Conservation (phyloP, 768 basidiomycete species). For the Leccinum longicurvipes region DNA sequence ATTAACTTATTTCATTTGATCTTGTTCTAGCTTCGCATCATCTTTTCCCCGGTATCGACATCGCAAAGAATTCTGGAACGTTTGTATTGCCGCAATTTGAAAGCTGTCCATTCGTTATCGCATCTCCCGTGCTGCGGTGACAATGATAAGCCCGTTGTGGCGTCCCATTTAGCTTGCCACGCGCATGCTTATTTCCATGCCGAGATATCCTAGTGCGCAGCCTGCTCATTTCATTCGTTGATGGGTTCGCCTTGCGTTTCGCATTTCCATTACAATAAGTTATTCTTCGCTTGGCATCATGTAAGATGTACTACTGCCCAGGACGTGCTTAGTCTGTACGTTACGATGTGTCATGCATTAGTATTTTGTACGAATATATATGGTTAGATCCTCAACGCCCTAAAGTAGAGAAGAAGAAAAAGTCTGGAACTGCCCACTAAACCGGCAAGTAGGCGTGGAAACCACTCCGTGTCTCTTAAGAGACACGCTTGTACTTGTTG, state of each 20-base stretch:
- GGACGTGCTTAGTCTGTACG: constrained; percentile 1
- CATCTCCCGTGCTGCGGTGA: background rate
- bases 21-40: background rate
- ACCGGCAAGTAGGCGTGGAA: constrained; percentile 9
- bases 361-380: constrained; percentile 17
- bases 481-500: constrained; percentile 33
- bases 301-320: constrained; percentile 1
- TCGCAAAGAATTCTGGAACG: constrained; percentile 7
- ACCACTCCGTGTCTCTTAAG: constrained; percentile 5
- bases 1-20: constrained; percentile 38
- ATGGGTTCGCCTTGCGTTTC: constrained; percentile 4
- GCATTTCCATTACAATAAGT: constrained; percentile 2
- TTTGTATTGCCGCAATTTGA: too few relatives aligned
- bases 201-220: constrained; percentile 24
- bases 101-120: constrained; percentile 7
- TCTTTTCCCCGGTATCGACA: background rate
- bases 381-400: background rate
- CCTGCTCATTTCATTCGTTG: constrained; percentile 10
- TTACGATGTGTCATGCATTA: constrained; percentile 19
- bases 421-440: background rate
- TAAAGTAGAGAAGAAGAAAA: constrained; percentile 1
- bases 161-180: constrained; percentile 1
- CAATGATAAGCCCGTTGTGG: background rate
- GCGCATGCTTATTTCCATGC: constrained; percentile 2
- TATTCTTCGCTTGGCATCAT: constrained; percentile 4